Evolutionary conservation across 305 asterid species (phyloP).

Genomic region (Rubia balearica): DNA sequence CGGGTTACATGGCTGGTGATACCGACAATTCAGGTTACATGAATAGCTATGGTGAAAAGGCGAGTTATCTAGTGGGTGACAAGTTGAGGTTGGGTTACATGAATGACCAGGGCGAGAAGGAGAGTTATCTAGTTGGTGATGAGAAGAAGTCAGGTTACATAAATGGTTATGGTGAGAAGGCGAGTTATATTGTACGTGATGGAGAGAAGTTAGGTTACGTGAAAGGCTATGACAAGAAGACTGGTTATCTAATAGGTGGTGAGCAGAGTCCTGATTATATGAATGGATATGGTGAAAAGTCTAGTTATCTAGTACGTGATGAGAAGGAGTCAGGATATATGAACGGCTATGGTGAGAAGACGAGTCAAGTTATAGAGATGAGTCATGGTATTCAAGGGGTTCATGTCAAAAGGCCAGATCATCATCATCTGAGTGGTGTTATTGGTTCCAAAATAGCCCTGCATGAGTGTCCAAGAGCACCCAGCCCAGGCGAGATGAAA

Average conservation of each 20-base stretch:
- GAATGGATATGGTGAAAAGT: too few species aligned
- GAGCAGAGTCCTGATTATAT: too few species aligned
- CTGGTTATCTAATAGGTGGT: not conserved
- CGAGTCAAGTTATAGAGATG: not conserved
- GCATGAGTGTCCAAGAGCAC: constrained; percentile 49
- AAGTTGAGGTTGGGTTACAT: too few species aligned
- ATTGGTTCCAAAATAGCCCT: constrained; percentile 15
- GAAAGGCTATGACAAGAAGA: not conserved
- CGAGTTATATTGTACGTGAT: not conserved
- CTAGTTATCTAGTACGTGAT: too few species aligned
- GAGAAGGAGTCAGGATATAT: too few species aligned
- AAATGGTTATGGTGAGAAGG: not conserved
- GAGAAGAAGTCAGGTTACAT: not conserved
- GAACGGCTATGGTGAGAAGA: too few species aligned
- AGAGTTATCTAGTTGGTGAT: not conserved
- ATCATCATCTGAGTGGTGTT: not conserved
- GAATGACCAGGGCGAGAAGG: not conserved
- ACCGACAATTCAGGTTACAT: constrained; percentile 25
- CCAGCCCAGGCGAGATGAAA: constrained; percentile 55
- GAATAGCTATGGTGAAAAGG: not conserved
- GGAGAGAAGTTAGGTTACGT: not conserved
- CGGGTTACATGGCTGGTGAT: not conserved
- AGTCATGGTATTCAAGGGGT: not conserved
- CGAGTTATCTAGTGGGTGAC: not conserved
- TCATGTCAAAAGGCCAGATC: not conserved